Base-by-base conservation (phyloP, 352 stramenopile genomes). In the Phytophthora hibernalis region DNA sequence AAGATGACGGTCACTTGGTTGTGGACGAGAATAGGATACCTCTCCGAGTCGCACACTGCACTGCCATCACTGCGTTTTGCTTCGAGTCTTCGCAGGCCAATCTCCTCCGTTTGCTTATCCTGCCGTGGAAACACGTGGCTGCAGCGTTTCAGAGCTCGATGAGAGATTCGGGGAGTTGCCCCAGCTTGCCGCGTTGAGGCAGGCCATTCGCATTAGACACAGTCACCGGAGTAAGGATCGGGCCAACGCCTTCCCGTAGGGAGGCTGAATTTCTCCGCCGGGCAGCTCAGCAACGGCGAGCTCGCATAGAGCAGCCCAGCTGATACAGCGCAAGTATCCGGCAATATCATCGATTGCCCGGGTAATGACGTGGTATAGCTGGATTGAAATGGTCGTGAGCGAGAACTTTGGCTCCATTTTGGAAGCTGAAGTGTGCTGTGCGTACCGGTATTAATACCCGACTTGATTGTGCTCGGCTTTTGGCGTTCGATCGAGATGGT, bases 121-220 rank as follows among this genome's bases (percentile, higher is more conserved):
- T 38, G 48, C 24, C 18, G 16, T 15, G 48, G 57, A 58, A 65
- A 65, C 57, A 65, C 57, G 47, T 65, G 57, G 33, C 22, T 4
- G 11, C 16, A 33, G 37, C 40, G 28, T 65, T 59, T 59, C 56
- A 57, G 54, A 5, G 42, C 21, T 28, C 1, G 44, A 30, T 24
- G 21, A 28, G 37, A 35, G 57, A 65, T 53, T 65, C 18, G 47
- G 57, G 47, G 33, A 31, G 21, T 57, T 64, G 35, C 45, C 44
- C 45, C 24, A 54, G 35, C 26, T n/a, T 57, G 56, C 20, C 49
- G 56, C 22, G 56, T 57, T 55, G 56, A 64, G 56, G 10, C 45
- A 51, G 45, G 56, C 45, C 56, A 49, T 31, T 26, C 5, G 26
- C 42, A 43, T 42, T 43, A 18, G 28, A 24, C 20, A 48, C 31